These are phyloP conservation scores for Rutstroemia sydowiana DNA, from an alignment of 2,329 filamentous ascomycete species.

Conservation along the genomic window DNA sequence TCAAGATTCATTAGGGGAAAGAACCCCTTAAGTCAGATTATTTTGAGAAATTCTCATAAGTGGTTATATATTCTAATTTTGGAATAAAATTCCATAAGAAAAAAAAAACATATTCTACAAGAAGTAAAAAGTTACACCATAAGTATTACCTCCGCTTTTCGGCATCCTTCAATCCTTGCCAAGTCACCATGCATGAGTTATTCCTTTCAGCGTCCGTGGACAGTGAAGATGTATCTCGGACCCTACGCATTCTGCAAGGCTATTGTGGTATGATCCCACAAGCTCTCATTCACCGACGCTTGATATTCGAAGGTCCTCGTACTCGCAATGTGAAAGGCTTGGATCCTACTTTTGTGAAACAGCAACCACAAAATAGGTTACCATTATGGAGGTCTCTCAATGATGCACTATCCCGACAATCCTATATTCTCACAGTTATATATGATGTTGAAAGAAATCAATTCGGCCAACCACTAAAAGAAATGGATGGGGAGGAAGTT, in stretches of 20 bases:
- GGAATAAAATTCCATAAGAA: too few species aligned
- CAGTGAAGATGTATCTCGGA: slow-evolving; percentile 41
- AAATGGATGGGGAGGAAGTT: slow-evolving; percentile 16
- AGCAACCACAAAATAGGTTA: slow-evolving; percentile 16
- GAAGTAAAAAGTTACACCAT: too few species aligned
- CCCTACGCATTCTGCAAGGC: slow-evolving; percentile 47
- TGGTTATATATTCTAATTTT: too few species aligned
- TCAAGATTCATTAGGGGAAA: too few species aligned
- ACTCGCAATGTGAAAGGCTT: slow-evolving; percentile 26
- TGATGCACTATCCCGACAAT: slow-evolving; percentile 47
- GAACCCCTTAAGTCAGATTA: too few species aligned
- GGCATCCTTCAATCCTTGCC: slow-evolving; percentile 2
- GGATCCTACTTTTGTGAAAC: slow-evolving; percentile 16
- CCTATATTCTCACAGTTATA: slow-evolving; percentile 48
- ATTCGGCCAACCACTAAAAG: slow-evolving; percentile 33
- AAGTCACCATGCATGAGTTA: slow-evolving; percentile 46
- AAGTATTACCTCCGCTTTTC: neutral
- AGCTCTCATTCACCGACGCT: slow-evolving; percentile 42
- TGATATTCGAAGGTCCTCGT: slow-evolving; percentile 45
- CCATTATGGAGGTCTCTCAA: slow-evolving; percentile 45
- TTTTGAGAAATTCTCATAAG: too few species aligned
- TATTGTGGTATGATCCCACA: slow-evolving; percentile 49
- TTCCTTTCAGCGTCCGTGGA: slow-evolving; percentile 49
- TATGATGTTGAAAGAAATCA: slow-evolving; percentile 47
- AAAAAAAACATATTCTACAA: neutral